Evolutionary conservation across 1,139 yeast genomes (phyloP), one percentile per base, ranked within the genome.

Genomic region (Saccharomyces pastorianus): DNA sequence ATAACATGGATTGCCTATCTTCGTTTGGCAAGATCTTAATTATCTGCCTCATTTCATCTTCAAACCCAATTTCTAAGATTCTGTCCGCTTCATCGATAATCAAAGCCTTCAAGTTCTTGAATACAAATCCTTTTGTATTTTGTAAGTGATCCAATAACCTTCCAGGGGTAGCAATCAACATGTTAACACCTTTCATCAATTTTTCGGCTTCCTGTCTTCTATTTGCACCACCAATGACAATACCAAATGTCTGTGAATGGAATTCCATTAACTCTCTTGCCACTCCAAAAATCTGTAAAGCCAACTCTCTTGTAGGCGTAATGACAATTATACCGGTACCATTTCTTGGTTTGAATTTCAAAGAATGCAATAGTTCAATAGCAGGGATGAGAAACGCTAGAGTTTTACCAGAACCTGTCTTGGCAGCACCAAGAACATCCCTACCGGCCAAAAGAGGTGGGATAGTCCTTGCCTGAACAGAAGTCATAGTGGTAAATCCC

Each of bases 221-320:
- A 73, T 95, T 93, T 56, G 96, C 97, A 60, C 99, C 99, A 48
- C 99, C 99, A 68, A 95, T 95, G 28, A 91, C 97, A 62, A 93
- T 88, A 52, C 97, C 99, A 63, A 89, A 82, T 5, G 99, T 93
- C 72, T 93, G 99, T 4, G 93, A 81, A 71, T 91, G 97, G 57
- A 71, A 71, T 53, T 82, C 88, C 95, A 91, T 84, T 62, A 93
- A 77, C 71, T 91, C 97, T 63, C 96, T 79, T 41, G 96, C 97
- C 57, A 93, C 99, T 55, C 98, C 98, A 71, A 90, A 93, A 59
- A 93, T 95, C 71, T 93, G 99, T 60, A 95, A 77, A 1, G 99
- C 99, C 66, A 93, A 79, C 72, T 88, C 96, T 73, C 96, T 81
- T 1, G 96, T 88, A 52, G 96, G 96, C 1, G 95, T 84, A 48